A percentile compares a stretch with the other conserved stretches of the same genome.
Conservation (phyloP, 2,329 filamentous ascomycete species). For the Fusarium ambrosium region DNA sequence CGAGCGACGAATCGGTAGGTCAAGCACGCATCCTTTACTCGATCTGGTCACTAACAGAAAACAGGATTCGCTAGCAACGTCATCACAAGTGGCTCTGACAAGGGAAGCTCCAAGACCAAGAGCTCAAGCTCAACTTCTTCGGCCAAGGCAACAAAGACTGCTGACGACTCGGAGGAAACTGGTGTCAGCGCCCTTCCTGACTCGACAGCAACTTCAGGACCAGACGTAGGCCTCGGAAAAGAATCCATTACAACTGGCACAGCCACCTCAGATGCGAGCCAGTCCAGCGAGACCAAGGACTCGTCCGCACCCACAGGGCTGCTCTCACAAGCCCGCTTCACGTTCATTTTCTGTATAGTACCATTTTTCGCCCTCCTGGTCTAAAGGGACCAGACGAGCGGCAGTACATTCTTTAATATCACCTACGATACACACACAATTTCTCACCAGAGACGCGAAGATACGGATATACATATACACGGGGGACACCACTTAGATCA, state of each 20-base stretch:
- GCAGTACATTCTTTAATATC: slow-evolving; percentile 49
- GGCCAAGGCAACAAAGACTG: slow-evolving; percentile 29
- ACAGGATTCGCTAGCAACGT: slow-evolving; percentile 42
- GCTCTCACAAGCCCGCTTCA: slow-evolving; percentile 37
- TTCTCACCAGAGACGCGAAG: slow-evolving; percentile 17
- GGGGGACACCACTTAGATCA: slow-evolving; percentile 34
- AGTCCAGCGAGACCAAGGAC: slow-evolving; percentile 41
- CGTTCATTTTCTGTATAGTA: slow-evolving; percentile 47
- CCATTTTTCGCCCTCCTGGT: slow-evolving; percentile 44
- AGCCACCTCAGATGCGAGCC: slow-evolving; percentile 32
- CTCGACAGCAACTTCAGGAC: slow-evolving; percentile 26
- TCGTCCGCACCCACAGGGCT: slow-evolving; percentile 38
- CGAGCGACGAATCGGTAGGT: slow-evolving; percentile 71
- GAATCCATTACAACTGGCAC: slow-evolving; percentile 43
- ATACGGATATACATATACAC: slow-evolving; percentile 26
- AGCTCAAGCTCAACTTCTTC: slow-evolving; percentile 21
- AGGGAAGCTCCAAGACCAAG: slow-evolving; percentile 19
- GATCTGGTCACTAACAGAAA: slow-evolving; percentile 18
- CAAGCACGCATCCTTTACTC: rapidly evolving
- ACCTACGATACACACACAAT: slow-evolving; percentile 14
- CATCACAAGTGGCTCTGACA: slow-evolving; percentile 25
- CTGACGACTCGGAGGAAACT: slow-evolving; percentile 29
- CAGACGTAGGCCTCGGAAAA: slow-evolving; percentile 43
- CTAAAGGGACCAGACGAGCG: slow-evolving; percentile 28
- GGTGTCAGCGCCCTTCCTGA: slow-evolving; percentile 26